Evolutionary conservation across 2,329 filamentous ascomycete genomes (phyloP), one percentile per base, ranked within the genome.

Genomic region (Ceratocystis destructans): DNA sequence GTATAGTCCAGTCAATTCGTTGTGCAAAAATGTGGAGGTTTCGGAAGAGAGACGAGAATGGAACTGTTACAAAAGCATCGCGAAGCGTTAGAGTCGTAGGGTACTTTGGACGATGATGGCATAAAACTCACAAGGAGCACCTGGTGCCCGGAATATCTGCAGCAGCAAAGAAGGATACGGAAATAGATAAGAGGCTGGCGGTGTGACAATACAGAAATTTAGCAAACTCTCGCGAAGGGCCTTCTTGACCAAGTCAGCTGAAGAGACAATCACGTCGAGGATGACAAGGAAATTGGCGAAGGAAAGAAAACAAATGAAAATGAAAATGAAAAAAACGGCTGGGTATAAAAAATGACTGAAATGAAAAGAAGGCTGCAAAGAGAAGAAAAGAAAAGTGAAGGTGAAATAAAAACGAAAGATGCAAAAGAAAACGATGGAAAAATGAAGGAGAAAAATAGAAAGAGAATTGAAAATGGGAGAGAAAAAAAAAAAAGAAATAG

Each of bases 191-290:
- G 20, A 28, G 37, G 37, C 37, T 41, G 37, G 37, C 48, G 48
- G 22, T 22, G 48, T 25, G 48, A 28, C 22, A 15, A 25, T 53
- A 53, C 15, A 53, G 48, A 28, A 25, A 53, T 28, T 17, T 7
- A 25, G 48, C 22, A 53, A 15, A 28, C 8, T 10, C 48, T 53
- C 8, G 22, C 48, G 20, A 53, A 28, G 22, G 37, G 15, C 25
- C 25, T 25, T 53, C 48, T 28, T 28, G 8, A 53, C 10, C 8
- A 53, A 15, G 48, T 25, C 55, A 4, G 55, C 55, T 31, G n/a
- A 22, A 59, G 55, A 59, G 55, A 28, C 31, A 53, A 53, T 53
- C 48, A 53, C 88, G 82, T 1, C 92, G 80, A 1, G 92, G 80
- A 70, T 25, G 61, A 25, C 7, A 25, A 62, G 46, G 20, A 55